Percentiles rank a stretch among this genome's conserved stretches.
These are phyloP conservation scores for Botrytis fabae DNA, from an alignment of 2,329 filamentous ascomycete genomes.

Conservation along the genomic window DNA sequence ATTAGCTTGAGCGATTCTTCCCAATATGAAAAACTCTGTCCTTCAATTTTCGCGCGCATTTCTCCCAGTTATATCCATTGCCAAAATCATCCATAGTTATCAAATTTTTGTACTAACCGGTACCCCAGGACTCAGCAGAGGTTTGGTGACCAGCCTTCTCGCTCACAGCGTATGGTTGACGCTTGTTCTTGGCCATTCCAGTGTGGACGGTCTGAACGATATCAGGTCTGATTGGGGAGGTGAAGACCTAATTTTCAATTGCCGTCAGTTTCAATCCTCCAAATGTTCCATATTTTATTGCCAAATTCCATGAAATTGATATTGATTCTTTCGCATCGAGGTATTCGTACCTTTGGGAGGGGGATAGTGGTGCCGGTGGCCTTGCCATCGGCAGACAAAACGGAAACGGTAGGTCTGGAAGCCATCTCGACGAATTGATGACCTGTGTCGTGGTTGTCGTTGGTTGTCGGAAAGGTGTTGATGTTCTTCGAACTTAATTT, in stretches of 20 bases:
- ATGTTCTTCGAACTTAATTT: conserved; percentile 18
- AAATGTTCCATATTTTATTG: neutral
- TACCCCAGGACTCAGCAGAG: conserved; percentile 99
- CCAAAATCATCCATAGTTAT: conserved; percentile 24
- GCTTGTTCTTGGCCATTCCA: conserved; percentile 99
- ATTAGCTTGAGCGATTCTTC: conserved; percentile 29
- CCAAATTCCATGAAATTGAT: conserved; percentile 11
- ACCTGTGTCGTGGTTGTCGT: conserved; percentile 35
- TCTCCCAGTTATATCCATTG: conserved; percentile 1
- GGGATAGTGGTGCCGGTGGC: conserved; percentile 85
- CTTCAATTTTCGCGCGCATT: neutral
- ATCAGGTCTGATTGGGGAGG: conserved; percentile 94
- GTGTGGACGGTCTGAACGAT: conserved; percentile 97
- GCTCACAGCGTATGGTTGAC: conserved; percentile 98
- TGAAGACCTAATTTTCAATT: conserved; percentile 67
- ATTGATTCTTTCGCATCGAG: conserved; percentile 9
- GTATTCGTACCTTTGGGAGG: conserved; percentile 65
- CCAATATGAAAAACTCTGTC: neutral
- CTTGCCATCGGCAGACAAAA: conserved; percentile 94
- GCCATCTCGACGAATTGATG: conserved; percentile 61
- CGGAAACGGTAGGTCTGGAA: conserved; percentile 95
- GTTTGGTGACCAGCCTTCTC: conserved; percentile 99
- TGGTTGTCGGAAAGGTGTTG: conserved; percentile 28
- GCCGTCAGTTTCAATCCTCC: conserved; percentile 32
- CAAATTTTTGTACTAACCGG: conserved; percentile 66